Percentiles rank a stretch among this genome's conserved stretches.
Conservation (phyloP, 371 early-diverging fungal genomes). For the Funneliformis caledonium region DNA sequence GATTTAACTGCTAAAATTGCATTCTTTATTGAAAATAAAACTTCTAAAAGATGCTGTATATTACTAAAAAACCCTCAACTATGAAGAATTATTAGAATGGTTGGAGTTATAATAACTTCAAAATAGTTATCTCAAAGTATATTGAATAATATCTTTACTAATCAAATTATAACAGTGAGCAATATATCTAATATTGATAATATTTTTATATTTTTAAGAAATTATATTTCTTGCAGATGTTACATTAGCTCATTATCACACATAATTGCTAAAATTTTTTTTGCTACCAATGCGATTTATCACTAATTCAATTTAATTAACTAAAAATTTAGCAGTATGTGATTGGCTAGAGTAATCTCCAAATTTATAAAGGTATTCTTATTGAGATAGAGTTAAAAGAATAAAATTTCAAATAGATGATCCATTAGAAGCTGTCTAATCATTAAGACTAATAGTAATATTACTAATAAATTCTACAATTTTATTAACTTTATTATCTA, state of each 20-base stretch:
- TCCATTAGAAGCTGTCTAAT: too few species aligned
- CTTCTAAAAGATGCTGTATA: neutral
- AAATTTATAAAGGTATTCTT: conserved; percentile 1
- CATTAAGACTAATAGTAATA: too few species aligned
- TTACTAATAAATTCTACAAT: too few species aligned
- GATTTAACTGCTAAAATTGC: neutral
- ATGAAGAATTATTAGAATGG: neutral
- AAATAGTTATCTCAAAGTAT: neutral
- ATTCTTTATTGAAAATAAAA: neutral
- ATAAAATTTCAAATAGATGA: conserved; percentile 7
- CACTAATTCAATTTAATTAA: neutral
- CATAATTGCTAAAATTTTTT: neutral
- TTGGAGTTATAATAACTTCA: neutral
- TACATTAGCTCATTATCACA: conserved; percentile 10
- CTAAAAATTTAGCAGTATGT: conserved; percentile 15
- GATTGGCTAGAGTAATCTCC: neutral
- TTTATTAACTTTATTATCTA: too few species aligned
- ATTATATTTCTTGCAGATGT: neutral
- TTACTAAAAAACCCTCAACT: neutral
- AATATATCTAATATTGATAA: too few species aligned
- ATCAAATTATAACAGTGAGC: too few species aligned
- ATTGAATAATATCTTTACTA: too few species aligned
- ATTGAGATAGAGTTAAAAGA: neutral
- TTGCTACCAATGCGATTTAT: neutral
- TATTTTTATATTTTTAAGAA: neutral